phyloP scores from a whole-genome alignment of 2,329 filamentous ascomycete species.

The Talaromyces albobiverticillius region DNA sequence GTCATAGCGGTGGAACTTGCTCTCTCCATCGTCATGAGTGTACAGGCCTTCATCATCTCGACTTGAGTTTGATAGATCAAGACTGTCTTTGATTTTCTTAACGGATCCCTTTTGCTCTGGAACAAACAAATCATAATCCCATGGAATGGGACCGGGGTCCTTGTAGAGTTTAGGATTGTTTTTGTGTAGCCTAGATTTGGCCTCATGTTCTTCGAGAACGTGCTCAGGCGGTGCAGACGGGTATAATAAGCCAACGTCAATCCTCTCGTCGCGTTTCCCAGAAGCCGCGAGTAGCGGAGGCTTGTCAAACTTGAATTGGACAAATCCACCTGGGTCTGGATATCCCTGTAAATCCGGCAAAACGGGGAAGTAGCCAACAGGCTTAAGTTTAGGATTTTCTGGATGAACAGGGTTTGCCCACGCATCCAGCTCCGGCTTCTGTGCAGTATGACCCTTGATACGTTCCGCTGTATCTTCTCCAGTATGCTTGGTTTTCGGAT shows the following conservation, averaged over 20 bases:
- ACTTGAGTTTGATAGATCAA: slow-evolving; percentile 52
- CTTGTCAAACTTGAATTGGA: slow-evolving; percentile 60
- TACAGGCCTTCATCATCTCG: slow-evolving; percentile 54
- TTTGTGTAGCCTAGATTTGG: slow-evolving; percentile 47
- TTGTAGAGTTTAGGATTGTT: slow-evolving; percentile 50
- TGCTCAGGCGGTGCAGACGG: slow-evolving; percentile 51
- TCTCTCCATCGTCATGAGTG: slow-evolving; percentile 43
- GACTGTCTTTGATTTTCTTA: slow-evolving; percentile 54
- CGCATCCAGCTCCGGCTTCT: slow-evolving; percentile 54
- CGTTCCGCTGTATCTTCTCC: slow-evolving; percentile 55
- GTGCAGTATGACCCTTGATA: slow-evolving; percentile 53
- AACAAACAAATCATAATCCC: slow-evolving; percentile 60
- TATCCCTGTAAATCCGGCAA: slow-evolving; percentile 61
- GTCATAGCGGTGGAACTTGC: slow-evolving; percentile 53
- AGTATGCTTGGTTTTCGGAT: slow-evolving; percentile 58
- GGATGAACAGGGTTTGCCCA: slow-evolving; percentile 62
- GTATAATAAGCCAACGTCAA: slow-evolving; percentile 58
- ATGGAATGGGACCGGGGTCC: slow-evolving; percentile 52
- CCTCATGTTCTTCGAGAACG: slow-evolving; percentile 46
- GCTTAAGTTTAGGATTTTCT: slow-evolving; percentile 54
- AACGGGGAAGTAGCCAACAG: slow-evolving; percentile 59
- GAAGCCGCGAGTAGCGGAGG: slow-evolving; percentile 52
- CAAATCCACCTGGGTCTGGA: slow-evolving; percentile 57
- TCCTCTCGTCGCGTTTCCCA: slow-evolving; percentile 54
- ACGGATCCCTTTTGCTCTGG: slow-evolving; percentile 49